phyloP scores from a whole-genome alignment of 2,329 filamentous ascomycete species.

The Claviceps digitariae region DNA sequence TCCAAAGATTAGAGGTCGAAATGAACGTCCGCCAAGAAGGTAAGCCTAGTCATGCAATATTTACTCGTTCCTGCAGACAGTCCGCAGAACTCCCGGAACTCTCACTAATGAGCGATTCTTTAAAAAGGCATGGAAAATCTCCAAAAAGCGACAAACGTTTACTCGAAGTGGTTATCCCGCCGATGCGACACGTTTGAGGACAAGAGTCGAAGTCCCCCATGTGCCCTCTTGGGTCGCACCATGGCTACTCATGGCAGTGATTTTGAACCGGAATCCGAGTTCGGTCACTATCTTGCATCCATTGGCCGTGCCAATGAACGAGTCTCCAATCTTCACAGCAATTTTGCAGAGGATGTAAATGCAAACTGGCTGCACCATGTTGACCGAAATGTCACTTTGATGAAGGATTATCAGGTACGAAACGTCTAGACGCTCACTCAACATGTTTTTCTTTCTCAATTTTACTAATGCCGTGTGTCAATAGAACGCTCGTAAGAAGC shows the following conservation, averaged over 20 bases:
- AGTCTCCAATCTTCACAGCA: conserved; percentile 73
- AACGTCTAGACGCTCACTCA: not conserved
- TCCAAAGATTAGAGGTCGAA: conserved; percentile 78
- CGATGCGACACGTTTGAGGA: conserved; percentile 69
- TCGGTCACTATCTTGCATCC: conserved; percentile 72
- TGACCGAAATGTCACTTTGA: conserved; percentile 77
- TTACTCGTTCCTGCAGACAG: too few species aligned
- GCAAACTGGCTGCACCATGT: conserved; percentile 82
- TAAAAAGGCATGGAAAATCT: conserved; percentile 82
- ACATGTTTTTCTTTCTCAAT: not conserved
- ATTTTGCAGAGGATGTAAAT: conserved; percentile 64
- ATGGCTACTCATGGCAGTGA: conserved; percentile 89
- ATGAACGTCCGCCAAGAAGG: conserved; percentile 84
- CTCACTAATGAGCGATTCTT: not conserved
- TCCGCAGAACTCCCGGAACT: not conserved
- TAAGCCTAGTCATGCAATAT: conserved; percentile 23
- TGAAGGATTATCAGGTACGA: conserved; percentile 91
- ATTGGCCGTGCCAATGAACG: conserved; percentile 77
- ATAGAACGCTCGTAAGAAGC: conserved; percentile 72
- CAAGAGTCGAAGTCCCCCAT: conserved; percentile 72
- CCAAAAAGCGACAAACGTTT: conserved; percentile 71
- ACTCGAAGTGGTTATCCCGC: conserved; percentile 78
- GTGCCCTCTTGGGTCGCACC: conserved; percentile 65
- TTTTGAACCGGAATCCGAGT: conserved; percentile 81
- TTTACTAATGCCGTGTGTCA: not conserved